Evolutionary conservation across 805 yeast genomes (phyloP), one percentile per base, ranked within the genome.

Genomic region (Hemisphaericaspora nanyangensis): DNA sequence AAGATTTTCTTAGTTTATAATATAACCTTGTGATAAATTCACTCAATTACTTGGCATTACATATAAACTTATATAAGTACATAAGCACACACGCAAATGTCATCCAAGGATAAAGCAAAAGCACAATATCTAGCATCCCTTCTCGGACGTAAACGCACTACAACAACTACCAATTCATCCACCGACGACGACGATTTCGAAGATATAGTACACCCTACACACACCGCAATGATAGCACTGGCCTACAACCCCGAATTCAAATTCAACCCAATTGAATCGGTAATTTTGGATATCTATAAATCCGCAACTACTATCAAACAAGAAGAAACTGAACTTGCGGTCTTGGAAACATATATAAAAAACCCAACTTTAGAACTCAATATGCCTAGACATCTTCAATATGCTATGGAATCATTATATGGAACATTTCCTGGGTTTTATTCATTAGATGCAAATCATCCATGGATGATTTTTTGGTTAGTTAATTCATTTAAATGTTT

Each of bases 391-490:
- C 89, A 83, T 52, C 39, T 55, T 7, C 43, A 46, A 36, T 84
- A 70, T 51, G 57, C 77, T 11, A 57, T 63, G 16, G 42, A 53
- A n/a, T 63, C 66, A 15, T 60, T 79, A 17, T 48, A 55, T 7
- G 54, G 33, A 15, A 24, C 30, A 60, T 8, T 63, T 71, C 13
- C 65, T 85, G 19, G 85, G 89, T 63, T 58, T 7, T 82, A 74
- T 56, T 54, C 59, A 3, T 66, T 87, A 34, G 97, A 91, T 59
- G 93, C 97, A 0, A 85, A 93, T n/a, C 89, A 83, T 44, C 80
- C 95, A 0, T 93, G 98, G 98, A 63, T 91, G 52, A 42, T 85
- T 1, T 91, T 85, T 56, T 93, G 99, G 99, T 61, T 82, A 6
- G 55, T 76, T 32, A 88, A 87, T 54, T 69, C 63, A 4, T 48